phyloP scores from a whole-genome alignment of 257 asterid genomes.

The Petrea volubilis region DNA sequence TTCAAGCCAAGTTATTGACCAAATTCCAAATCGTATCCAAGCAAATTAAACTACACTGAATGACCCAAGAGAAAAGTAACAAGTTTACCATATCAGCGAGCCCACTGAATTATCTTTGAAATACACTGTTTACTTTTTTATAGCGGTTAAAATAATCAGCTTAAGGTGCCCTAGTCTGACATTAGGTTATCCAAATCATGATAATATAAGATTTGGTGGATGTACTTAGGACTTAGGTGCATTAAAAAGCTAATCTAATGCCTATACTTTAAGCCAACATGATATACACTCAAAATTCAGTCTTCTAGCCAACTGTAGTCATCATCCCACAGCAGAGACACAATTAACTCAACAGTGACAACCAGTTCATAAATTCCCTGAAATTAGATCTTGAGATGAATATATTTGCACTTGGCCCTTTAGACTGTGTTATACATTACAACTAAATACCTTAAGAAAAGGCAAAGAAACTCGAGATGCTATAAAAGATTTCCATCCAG shows the following conservation, averaged over 20 bases:
- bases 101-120: not conserved
- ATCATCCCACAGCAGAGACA: not conserved
- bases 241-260: not conserved
- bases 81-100: not conserved
- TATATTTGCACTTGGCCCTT: not conserved
- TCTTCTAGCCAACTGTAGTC: not conserved
- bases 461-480: not conserved
- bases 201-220: not conserved
- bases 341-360: not conserved
- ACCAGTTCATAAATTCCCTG: not conserved
- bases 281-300: not conserved
- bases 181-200: not conserved
- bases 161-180: not conserved
- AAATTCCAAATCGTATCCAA: not conserved
- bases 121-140: not conserved
- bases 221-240: not conserved
- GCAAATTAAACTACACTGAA: not conserved
- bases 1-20: not conserved
- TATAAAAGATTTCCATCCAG: not conserved
- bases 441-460: not conserved
- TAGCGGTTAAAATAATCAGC: not conserved
- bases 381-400: not conserved
- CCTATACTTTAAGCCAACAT: not conserved
- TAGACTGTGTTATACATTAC: not conserved
- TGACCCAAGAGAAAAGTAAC: not conserved